These are phyloP conservation scores for Chenopodium quinoa DNA, from an alignment of 148 eudicot species.

Conservation along the genomic window DNA sequence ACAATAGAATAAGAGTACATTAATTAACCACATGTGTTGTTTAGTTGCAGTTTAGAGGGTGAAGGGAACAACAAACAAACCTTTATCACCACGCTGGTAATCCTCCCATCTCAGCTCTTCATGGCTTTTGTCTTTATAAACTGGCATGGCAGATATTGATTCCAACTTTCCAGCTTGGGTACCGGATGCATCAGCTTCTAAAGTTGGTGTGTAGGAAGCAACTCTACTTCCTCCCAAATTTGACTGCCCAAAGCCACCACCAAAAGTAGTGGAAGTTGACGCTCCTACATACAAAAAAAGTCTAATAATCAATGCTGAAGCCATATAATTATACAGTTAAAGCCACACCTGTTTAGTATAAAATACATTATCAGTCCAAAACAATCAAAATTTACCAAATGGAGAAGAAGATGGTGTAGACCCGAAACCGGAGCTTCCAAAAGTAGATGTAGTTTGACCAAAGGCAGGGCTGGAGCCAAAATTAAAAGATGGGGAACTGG, in stretches of 20 bases:
- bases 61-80: constrained; percentile 34
- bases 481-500: constrained; percentile 36
- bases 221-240: constrained; percentile 75
- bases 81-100: constrained; percentile 92
- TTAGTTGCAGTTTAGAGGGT: neutral
- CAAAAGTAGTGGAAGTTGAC: constrained; percentile 61
- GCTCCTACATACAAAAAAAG: constrained; percentile 43
- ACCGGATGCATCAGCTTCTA: constrained; percentile 52
- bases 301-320: neutral
- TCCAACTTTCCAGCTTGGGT: constrained; percentile 71
- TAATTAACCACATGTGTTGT: neutral
- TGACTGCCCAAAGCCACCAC: constrained; percentile 66
- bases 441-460: constrained; percentile 53
- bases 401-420: constrained; percentile 49
- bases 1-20: neutral
- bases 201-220: constrained; percentile 59
- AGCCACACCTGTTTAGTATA: neutral
- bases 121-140: constrained; percentile 90
- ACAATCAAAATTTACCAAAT: constrained; percentile 49
- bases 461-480: constrained; percentile 42
- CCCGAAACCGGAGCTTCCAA: constrained; percentile 59
- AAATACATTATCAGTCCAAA: neutral
- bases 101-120: constrained; percentile 99
- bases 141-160: constrained; percentile 93
- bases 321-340: neutral